Evolutionary conservation across 441 rosid species (phyloP).

Genomic region (Arabidopsis lyrata): DNA sequence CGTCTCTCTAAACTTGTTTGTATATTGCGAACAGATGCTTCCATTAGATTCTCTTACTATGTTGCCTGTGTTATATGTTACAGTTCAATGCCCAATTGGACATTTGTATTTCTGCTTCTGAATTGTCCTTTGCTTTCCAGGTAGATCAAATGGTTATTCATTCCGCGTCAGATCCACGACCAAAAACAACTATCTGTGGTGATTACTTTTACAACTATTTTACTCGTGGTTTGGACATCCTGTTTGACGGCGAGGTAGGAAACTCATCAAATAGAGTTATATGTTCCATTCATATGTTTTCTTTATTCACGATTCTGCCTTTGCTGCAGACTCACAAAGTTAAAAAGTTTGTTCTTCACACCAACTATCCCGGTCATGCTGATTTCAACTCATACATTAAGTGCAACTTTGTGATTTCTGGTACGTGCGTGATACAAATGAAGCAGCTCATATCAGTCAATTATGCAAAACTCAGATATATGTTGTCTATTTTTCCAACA

Average conservation of each 20-base stretch:
- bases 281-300: conserved; percentile 30
- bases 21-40: conserved; percentile 14
- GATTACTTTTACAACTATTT: conserved; percentile 98
- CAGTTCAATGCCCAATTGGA: conserved; percentile 16
- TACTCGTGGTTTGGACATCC: conserved; percentile 94
- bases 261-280: conserved; percentile 31
- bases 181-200: conserved; percentile 87
- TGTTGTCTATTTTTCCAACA: conserved; percentile 19
- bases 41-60: conserved; percentile 26
- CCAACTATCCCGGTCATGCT: conserved; percentile 98
- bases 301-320: conserved; percentile 6
- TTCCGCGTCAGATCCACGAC: conserved; percentile 88
- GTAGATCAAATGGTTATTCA: conserved; percentile 99
- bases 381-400: conserved; percentile 97
- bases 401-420: conserved; percentile 86
- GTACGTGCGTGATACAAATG: conserved; percentile 51
- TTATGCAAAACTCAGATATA: conserved; percentile 7
- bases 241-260: conserved; percentile 95
- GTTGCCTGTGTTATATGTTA: conserved; percentile 22
- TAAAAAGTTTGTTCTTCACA: conserved; percentile 95
- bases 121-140: conserved; percentile 50
- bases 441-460: conserved; percentile 33
- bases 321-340: conserved; percentile 85
- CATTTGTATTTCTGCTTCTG: conserved; percentile 19
- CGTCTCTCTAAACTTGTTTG: conserved; percentile 21